phyloP scores from a whole-genome alignment of 192 early-diverging fungal species.

The Umbelopsis sp. region DNA sequence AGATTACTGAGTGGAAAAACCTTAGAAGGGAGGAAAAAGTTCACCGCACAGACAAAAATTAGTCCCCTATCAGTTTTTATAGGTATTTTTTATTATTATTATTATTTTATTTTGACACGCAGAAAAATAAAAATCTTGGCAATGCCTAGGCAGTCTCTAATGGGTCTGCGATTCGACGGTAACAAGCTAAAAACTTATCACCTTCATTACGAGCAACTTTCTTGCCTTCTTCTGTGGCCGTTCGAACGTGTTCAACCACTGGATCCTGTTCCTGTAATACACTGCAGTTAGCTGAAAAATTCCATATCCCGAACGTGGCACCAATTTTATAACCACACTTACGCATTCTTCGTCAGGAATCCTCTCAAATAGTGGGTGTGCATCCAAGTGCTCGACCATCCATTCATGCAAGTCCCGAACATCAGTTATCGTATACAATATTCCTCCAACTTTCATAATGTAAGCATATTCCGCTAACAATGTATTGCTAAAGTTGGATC shows the following conservation, averaged over 20 bases:
- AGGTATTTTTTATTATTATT: not conserved
- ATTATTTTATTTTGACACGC: not conserved
- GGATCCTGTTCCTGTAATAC: slow-evolving; percentile 70
- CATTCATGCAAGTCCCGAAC: slow-evolving; percentile 90
- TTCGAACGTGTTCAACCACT: slow-evolving; percentile 78
- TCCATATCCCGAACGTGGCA: not conserved
- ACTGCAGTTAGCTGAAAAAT: not conserved
- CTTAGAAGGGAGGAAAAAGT: not conserved
- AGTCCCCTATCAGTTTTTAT: not conserved
- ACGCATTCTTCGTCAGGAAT: slow-evolving; percentile 76
- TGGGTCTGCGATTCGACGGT: slow-evolving; percentile 71
- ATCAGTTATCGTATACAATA: slow-evolving; percentile 96
- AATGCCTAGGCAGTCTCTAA: slow-evolving; percentile 12
- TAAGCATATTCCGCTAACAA: slow-evolving; percentile 98
- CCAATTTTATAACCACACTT: slow-evolving; percentile 31
- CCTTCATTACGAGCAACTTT: slow-evolving; percentile 98
- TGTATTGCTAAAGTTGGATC: slow-evolving; percentile 37
- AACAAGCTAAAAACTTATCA: slow-evolving; percentile 90
- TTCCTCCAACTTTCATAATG: slow-evolving; percentile 82
- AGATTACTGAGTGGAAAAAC: too few relatives aligned
- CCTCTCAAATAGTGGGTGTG: slow-evolving; percentile 91
- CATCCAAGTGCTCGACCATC: slow-evolving; percentile 94
- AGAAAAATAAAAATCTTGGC: slow-evolving; percentile 6
- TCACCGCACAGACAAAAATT: slow-evolving; percentile 15
- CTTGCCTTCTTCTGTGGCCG: slow-evolving; percentile 96